Percentiles rank a stretch among this genome's conserved stretches.
Conservation (phyloP, 306 rosid species). For the Coriaria nepalensis region DNA sequence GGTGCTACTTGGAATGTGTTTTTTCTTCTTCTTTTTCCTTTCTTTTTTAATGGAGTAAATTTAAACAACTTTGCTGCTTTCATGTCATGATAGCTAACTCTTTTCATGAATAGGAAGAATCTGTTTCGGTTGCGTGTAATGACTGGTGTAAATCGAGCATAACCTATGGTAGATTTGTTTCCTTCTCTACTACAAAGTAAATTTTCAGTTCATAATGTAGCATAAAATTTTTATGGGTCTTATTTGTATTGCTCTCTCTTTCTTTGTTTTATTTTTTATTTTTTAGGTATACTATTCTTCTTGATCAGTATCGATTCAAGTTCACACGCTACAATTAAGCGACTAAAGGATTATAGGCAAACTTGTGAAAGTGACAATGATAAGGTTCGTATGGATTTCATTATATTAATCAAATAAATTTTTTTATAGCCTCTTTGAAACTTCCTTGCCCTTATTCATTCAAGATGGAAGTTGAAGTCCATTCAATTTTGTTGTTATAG, state of each 20-base stretch:
- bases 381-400: conserved; percentile 44
- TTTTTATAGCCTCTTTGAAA: conserved; percentile 60
- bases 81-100: not conserved
- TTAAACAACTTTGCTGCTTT: not conserved
- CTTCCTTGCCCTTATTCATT: conserved; percentile 63
- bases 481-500: conserved; percentile 74
- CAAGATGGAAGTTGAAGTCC: conserved; percentile 64
- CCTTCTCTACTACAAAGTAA: conserved; percentile 1
- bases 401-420: not conserved
- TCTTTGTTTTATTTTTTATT: not conserved
- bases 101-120: conserved; percentile 45
- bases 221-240: conserved; percentile 15
- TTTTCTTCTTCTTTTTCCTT: no score
- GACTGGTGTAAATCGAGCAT: conserved; percentile 69
- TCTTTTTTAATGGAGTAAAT: no score
- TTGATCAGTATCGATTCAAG: conserved; percentile 42
- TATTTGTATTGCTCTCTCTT: conserved; percentile 10
- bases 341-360: conserved; percentile 61
- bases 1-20: conserved; percentile 22
- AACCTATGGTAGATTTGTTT: conserved; percentile 43
- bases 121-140: conserved; percentile 62
- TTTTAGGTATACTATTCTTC: conserved; percentile 81
- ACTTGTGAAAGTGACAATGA: conserved; percentile 30
- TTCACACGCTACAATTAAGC: conserved; percentile 51
- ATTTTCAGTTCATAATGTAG: not conserved